A percentile compares a stretch with the other conserved stretches of the same genome.
Conservation (phyloP, 2,329 filamentous ascomycete species). For the Chrysoporthe deuterocubensis region DNA sequence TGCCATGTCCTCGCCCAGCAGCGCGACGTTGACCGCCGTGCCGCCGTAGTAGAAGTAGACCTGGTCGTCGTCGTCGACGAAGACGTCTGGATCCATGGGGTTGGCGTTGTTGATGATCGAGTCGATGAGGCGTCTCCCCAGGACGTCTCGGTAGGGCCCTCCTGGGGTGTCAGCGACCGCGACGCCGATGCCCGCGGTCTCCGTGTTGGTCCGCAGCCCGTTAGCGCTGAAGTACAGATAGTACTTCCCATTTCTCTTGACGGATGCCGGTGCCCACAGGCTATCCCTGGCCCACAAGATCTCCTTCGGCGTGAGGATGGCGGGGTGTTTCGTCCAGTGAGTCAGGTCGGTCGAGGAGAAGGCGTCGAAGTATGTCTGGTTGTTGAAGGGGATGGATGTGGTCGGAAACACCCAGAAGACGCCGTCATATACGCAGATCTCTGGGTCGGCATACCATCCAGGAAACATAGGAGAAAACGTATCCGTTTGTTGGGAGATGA, state of each 20-base stretch:
- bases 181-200: slow-evolving; percentile 46
- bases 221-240: slow-evolving; percentile 56
- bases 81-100: slow-evolving; percentile 50
- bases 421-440: slow-evolving; percentile 49
- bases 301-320: slow-evolving; percentile 44
- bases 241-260: slow-evolving; percentile 45
- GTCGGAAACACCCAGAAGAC: slow-evolving; percentile 55
- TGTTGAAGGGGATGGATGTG: slow-evolving; percentile 46
- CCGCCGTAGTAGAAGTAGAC: slow-evolving; percentile 37
- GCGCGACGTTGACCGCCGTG: slow-evolving; percentile 16
- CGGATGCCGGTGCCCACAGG: slow-evolving; percentile 52
- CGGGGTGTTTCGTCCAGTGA: slow-evolving; percentile 51
- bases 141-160: slow-evolving; percentile 46
- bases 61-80: slow-evolving; percentile 45
- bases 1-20: slow-evolving; percentile 24
- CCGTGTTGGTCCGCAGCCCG: slow-evolving; percentile 45
- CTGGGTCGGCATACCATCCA: slow-evolving; percentile 50
- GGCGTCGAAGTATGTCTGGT: slow-evolving; percentile 54
- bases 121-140: slow-evolving; percentile 45
- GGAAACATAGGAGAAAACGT: slow-evolving; percentile 5
- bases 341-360: slow-evolving; percentile 54
- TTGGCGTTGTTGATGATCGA: slow-evolving; percentile 50
- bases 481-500: not conserved
- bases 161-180: slow-evolving; percentile 38
- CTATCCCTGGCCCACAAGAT: slow-evolving; percentile 49